Evolutionary conservation across 345 rosid species (phyloP).

Genomic region (Rhizophora apiculata): DNA sequence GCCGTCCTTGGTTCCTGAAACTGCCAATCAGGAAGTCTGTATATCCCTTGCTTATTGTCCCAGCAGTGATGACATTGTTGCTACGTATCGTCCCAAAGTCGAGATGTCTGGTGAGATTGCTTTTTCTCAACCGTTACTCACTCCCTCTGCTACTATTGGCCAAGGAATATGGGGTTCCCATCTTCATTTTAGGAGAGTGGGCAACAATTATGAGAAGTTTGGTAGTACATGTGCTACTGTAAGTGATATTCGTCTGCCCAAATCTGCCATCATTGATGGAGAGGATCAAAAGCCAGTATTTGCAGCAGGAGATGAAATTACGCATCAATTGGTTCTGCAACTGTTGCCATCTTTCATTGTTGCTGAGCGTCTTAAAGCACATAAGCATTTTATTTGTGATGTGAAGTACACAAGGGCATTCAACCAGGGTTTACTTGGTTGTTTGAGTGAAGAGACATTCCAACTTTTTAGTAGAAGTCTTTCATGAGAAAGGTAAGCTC

Average conservation of each 20-base stretch:
- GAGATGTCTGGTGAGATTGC: slow-evolving; percentile 37
- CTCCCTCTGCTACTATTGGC: slow-evolving; percentile 40
- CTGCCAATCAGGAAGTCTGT: slow-evolving; percentile 69
- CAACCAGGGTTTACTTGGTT: slow-evolving; percentile 48
- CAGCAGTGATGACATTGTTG: slow-evolving; percentile 52
- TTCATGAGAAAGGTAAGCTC: slow-evolving; percentile 15
- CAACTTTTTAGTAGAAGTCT: slow-evolving; percentile 48
- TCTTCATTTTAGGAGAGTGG: slow-evolving; percentile 52
- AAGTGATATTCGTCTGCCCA: slow-evolving; percentile 62
- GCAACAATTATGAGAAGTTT: slow-evolving; percentile 38
- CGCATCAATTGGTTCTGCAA: slow-evolving; percentile 52
- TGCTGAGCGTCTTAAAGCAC: slow-evolving; percentile 43
- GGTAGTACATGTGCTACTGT: slow-evolving; percentile 49
- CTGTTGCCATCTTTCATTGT: slow-evolving; percentile 52
- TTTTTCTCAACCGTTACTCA: slow-evolving; percentile 41
- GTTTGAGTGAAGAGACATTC: slow-evolving; percentile 54
- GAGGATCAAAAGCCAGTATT: slow-evolving; percentile 40
- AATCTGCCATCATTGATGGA: slow-evolving; percentile 50
- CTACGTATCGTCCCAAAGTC: slow-evolving; percentile 71
- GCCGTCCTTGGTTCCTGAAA: slow-evolving; percentile 51
- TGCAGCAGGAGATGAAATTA: slow-evolving; percentile 64
- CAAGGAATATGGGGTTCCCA: slow-evolving; percentile 53
- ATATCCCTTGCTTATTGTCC: slow-evolving; percentile 67
- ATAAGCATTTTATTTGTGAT: slow-evolving; percentile 55
- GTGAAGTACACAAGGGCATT: slow-evolving; percentile 38